phyloP scores from a whole-genome alignment of 805 yeast species.

The Yarrowia sp. region DNA sequence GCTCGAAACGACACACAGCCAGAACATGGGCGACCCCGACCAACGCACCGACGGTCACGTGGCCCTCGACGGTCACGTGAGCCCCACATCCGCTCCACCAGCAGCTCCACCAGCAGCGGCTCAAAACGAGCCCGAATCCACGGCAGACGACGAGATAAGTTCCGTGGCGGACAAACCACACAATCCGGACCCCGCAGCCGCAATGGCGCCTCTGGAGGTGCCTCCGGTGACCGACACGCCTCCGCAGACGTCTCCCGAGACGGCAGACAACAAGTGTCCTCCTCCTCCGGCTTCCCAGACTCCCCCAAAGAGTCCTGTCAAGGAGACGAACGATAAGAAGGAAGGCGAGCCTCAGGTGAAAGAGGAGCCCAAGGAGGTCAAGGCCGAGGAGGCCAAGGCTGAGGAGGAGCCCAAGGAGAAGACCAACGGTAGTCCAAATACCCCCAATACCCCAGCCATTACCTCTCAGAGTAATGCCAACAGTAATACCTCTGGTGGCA shows the following conservation, averaged over 20 bases:
- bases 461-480: not conserved
- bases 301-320: not conserved
- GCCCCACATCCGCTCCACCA: not conserved
- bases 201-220: not conserved
- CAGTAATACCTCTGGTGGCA: not conserved
- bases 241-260: slow-evolving; percentile 14
- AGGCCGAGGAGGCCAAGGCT: not conserved
- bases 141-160: no score
- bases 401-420: no score
- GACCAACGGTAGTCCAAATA: not conserved
- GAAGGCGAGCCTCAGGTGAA: no score
- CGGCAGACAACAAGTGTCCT: not conserved
- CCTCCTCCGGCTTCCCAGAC: not conserved
- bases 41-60: not conserved
- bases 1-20: not conserved
- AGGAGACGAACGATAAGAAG: not conserved
- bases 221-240: slow-evolving; percentile 13
- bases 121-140: no score
- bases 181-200: no score
- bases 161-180: no score
- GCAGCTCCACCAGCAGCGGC: no score
- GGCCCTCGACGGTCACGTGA: slow-evolving; percentile 1
- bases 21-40: slow-evolving; percentile 16
- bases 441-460: no score
- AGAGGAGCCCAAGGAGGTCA: not conserved